These are phyloP conservation scores for Xylariaceae sp. DNA, from an alignment of 2,329 filamentous ascomycete genomes.

Conservation along the genomic window DNA sequence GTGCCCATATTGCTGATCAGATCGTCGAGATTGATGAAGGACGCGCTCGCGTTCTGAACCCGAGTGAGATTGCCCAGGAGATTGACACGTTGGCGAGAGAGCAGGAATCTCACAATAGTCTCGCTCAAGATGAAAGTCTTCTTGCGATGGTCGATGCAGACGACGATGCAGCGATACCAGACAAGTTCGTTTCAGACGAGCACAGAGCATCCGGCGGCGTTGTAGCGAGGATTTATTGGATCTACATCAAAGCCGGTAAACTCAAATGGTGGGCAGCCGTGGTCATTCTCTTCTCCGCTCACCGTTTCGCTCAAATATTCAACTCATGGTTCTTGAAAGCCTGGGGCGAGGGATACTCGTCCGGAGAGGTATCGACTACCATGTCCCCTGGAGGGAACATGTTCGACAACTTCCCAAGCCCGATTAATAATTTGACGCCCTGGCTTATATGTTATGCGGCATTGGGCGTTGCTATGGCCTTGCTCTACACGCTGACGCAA, in stretches of 20 bases:
- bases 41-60: constrained; percentile 44
- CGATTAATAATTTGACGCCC: constrained; percentile 59
- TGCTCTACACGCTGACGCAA: constrained; percentile 57
- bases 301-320: constrained; percentile 58
- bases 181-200: constrained; percentile 78
- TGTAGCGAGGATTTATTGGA: constrained; percentile 71
- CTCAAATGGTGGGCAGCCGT: constrained; percentile 67
- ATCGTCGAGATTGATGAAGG: constrained; percentile 65
- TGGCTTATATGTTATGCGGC: constrained; percentile 70
- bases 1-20: constrained; percentile 66
- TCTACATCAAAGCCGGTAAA: constrained; percentile 76
- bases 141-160: constrained; percentile 34
- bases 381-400: constrained; percentile 23
- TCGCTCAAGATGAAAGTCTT: constrained; percentile 31
- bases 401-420: constrained; percentile 57
- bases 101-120: constrained; percentile 19
- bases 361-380: constrained; percentile 16
- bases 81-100: constrained; percentile 32
- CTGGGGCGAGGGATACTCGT: constrained; percentile 73
- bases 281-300: constrained; percentile 56
- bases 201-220: constrained; percentile 70
- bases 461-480: constrained; percentile 57
- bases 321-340: constrained; percentile 79
- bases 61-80: constrained; percentile 40
- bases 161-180: constrained; percentile 51